Evolutionary conservation across 495 filamentous ascomycete genomes (phyloP).

Genomic region (Saxispiralis lemnorum): DNA sequence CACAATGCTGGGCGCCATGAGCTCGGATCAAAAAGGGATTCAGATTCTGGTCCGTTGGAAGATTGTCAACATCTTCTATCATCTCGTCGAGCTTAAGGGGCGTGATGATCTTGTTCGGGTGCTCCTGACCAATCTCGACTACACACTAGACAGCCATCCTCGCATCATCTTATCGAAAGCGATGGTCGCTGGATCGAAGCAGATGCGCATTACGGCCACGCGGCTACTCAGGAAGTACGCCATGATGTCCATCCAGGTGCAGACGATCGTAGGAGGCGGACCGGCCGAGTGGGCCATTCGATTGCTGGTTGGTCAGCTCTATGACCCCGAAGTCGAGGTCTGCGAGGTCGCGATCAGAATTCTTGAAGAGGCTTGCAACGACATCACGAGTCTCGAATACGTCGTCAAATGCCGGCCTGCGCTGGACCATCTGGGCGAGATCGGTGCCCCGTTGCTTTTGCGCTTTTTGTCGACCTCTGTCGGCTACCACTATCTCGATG

Average conservation of each 20-base stretch:
- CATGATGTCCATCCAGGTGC: conserved; percentile 23
- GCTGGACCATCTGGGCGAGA: conserved; percentile 88
- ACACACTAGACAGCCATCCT: conserved; percentile 70
- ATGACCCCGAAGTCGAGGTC: conserved; percentile 91
- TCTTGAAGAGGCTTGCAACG: conserved; percentile 90
- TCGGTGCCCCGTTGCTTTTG: conserved; percentile 81
- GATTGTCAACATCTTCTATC: conserved; percentile 98
- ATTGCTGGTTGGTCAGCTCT: conserved; percentile 86
- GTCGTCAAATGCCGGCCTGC: conserved; percentile 94
- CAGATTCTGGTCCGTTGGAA: conserved; percentile 89
- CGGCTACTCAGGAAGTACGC: conserved; percentile 72
- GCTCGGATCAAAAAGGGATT: conserved; percentile 60
- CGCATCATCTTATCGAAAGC: conserved; percentile 85
- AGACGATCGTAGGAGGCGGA: conserved; percentile 11
- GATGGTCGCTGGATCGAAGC: conserved; percentile 76
- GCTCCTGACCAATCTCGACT: conserved; percentile 80
- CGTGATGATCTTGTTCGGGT: conserved; percentile 79
- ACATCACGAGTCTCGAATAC: conserved; percentile 72
- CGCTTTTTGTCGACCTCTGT: conserved; percentile 89
- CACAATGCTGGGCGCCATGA: conserved; percentile 72
- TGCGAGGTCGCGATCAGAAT: conserved; percentile 93
- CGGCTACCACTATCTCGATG: conserved; percentile 93
- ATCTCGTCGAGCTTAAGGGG: conserved; percentile 78
- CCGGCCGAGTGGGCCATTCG: conserved; percentile 84
- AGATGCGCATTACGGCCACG: conserved; percentile 73